Conservation (phyloP, 164 flowering plant species). For the Liquidambar formosana region DNA sequence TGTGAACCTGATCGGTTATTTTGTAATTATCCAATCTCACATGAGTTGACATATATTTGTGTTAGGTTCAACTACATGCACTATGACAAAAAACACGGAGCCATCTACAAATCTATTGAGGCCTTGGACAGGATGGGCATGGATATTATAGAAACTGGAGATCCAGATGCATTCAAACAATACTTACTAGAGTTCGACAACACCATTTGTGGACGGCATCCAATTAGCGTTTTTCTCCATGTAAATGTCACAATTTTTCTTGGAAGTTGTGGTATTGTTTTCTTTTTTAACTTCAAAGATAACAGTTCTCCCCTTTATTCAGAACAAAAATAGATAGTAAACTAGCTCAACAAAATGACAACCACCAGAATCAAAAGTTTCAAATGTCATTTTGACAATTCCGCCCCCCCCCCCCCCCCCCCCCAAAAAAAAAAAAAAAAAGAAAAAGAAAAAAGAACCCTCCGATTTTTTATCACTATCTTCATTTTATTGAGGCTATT, state of each 20-base stretch:
- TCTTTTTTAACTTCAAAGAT: not conserved
- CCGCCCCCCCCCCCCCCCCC: too few species aligned
- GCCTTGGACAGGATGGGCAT: constrained; percentile 93
- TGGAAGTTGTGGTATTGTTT: too few species aligned
- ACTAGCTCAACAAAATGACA: too few species aligned
- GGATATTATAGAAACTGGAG: constrained; percentile 94
- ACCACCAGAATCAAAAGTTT: too few species aligned
- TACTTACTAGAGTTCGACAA: constrained; percentile 76
- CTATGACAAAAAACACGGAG: constrained; percentile 80
- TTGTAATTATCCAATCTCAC: not conserved
- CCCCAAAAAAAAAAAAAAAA: too few species aligned
- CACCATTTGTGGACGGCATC: constrained; percentile 98
- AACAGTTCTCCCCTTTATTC: too few species aligned
- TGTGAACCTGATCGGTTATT: not conserved
- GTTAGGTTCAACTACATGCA: constrained; percentile 73
- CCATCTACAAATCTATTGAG: constrained; percentile 90
- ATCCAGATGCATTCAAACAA: constrained; percentile 77
- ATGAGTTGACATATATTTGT: not conserved
- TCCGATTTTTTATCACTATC: too few species aligned
- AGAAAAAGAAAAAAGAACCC: too few species aligned
- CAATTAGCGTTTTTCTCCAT: constrained; percentile 90
- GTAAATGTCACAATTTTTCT: constrained; percentile 38
- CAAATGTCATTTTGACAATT: too few species aligned
- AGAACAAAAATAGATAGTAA: too few species aligned
- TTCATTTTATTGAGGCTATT: too few species aligned